Conservation (phyloP, 169 alveolate genomes). For the Cyclospora cayetanensis region DNA sequence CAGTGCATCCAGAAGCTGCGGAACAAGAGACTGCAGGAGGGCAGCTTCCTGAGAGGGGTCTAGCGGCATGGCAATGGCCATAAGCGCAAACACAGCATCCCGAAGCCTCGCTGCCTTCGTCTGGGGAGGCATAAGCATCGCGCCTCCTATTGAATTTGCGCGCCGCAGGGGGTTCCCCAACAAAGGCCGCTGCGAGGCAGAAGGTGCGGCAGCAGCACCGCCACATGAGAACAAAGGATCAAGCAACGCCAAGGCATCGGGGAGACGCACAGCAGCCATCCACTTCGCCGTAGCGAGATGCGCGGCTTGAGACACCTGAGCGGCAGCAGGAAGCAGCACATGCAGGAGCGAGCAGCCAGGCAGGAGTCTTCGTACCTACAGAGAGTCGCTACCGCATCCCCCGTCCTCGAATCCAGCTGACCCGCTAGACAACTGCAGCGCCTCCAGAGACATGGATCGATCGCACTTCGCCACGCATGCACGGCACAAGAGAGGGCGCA, state of each 20-base stretch:
- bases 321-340: background rate
- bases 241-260: slow-evolving; percentile 39
- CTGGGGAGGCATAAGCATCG: background rate
- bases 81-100: slow-evolving; percentile 43
- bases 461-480: too few species aligned
- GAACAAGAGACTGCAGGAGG: slow-evolving; percentile 32
- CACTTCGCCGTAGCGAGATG: slow-evolving; percentile 68
- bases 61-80: slow-evolving; percentile 30
- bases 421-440: too few species aligned
- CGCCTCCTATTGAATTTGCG: slow-evolving; percentile 2
- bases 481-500: too few species aligned
- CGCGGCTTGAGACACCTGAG: slow-evolving; percentile 60
- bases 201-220: background rate
- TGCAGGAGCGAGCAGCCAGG: background rate
- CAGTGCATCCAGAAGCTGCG: slow-evolving; percentile 62
- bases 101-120: background rate
- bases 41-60: slow-evolving; percentile 1
- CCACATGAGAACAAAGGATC: slow-evolving; percentile 38
- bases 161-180: slow-evolving; percentile 35
- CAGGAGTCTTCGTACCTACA: too few species aligned
- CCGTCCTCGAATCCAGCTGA: too few species aligned
- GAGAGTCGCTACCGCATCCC: too few species aligned
- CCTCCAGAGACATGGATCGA: too few species aligned
- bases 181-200: background rate
- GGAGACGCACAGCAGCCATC: slow-evolving; percentile 58